Evolutionary conservation across 768 basidiomycete genomes (phyloP).

Genomic region (Xerocomus potaroensis): DNA sequence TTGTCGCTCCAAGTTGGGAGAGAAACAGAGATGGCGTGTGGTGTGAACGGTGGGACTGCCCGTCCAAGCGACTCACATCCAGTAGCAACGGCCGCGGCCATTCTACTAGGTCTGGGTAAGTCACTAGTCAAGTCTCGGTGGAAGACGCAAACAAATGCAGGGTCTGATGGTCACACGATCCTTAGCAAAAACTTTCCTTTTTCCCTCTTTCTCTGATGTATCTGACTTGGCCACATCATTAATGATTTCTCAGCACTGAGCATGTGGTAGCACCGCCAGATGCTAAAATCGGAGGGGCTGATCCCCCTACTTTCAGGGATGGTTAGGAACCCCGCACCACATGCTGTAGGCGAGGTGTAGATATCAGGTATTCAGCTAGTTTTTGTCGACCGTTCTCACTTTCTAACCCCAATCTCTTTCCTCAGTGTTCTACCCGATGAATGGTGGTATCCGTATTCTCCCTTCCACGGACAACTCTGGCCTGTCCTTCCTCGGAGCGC

Average conservation of each 20-base stretch:
- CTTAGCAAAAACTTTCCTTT: too few relatives aligned
- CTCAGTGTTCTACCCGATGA: conserved; percentile 7
- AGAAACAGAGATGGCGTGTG: conserved; percentile 94
- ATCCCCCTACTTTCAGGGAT: conserved; percentile 7
- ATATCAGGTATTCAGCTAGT: neutral
- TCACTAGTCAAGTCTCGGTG: too few relatives aligned
- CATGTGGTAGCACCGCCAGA: neutral
- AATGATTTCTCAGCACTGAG: neutral
- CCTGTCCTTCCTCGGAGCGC: conserved; percentile 4
- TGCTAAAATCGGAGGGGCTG: conserved; percentile 11
- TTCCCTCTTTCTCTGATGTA: too few relatives aligned
- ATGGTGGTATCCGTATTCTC: conserved; percentile 14
- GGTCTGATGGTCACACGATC: conserved; percentile 1
- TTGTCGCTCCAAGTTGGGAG: conserved; percentile 91
- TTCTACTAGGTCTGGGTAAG: neutral
- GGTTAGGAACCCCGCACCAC: conserved; percentile 5
- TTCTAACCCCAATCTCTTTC: neutral
- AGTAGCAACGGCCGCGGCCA: conserved; percentile 3
- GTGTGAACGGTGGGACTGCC: conserved; percentile 61
- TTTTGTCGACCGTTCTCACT: neutral
- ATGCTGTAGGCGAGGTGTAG: conserved; percentile 16
- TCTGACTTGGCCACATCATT: too few relatives aligned
- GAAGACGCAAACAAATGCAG: neutral
- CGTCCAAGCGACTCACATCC: conserved; percentile 36
- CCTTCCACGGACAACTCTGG: conserved; percentile 14